Evolutionary conservation across 352 stramenopile genomes (phyloP), one percentile per base, ranked within the genome.

Genomic region (Globisporangium emineosum): DNA sequence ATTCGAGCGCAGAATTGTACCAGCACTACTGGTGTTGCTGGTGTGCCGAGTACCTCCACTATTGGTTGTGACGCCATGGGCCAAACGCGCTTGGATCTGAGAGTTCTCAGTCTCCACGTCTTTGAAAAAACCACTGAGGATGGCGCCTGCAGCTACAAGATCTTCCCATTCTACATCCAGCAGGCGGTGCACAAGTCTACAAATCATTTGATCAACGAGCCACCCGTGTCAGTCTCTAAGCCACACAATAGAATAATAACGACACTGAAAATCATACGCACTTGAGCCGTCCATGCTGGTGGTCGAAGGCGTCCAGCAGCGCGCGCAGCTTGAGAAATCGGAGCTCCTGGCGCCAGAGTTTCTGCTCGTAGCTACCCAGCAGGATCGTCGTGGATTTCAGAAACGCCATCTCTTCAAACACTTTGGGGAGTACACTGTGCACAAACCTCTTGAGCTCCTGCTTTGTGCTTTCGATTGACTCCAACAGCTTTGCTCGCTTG

Each of bases 71-170:
- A 3, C 21, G 35, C 13, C 35, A 45, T 45, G 37, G 15, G 12
- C 19, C 43, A 68, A 42, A 5, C 62, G 62, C 6, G 45, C 27
- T 17, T 43, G 56, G 3, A 51, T 55, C 19, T 57, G 35, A 1
- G 30, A 37, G 29, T 30, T 64, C 4, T 62, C 37, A 4, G n/a
- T 13, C 55, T 58, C 15, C 32, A 66, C 3, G 50, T 91, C 7
- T 61, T 42, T 17, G 33, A 65, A 87, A 49, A 57, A 66, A 17
- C 62, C 72, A n/a, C 92, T 97, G 53, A 78, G 76, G 8, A 66
- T 61, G 32, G 68, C 57, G 17, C 98, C 98, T 63, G 62, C 60
- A 3, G 53, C 79, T 15, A 96, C 81, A 29, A 99, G 1, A 45
- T 78, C 69, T 43, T 66, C 65, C 3, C 56, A 66, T 30, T 82